Evolutionary conservation across 805 yeast species (phyloP).

Genomic region (Kluyveromyces siamensis): DNA sequence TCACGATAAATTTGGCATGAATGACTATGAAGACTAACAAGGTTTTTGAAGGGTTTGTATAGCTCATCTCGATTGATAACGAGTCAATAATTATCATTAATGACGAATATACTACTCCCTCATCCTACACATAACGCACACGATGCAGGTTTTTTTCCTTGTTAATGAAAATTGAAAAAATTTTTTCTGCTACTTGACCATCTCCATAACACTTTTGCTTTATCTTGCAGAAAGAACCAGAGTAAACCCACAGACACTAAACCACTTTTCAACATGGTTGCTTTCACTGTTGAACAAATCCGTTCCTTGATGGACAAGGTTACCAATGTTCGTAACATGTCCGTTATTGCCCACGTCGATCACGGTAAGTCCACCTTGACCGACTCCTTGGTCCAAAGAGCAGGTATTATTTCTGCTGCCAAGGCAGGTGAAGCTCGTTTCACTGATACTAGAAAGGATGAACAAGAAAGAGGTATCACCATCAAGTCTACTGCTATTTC

Average conservation of each 20-base stretch:
- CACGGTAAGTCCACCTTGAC: constrained; percentile 99
- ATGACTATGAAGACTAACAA: too few relatives aligned
- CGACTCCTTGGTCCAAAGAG: constrained; percentile 97
- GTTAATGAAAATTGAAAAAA: neutral
- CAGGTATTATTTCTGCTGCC: constrained; percentile 99
- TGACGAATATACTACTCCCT: neutral
- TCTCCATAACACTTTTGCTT: neutral
- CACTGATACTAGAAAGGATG: constrained; percentile 99
- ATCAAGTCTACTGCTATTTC: constrained; percentile 99
- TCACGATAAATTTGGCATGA: too few relatives aligned
- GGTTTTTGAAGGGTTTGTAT: too few relatives aligned
- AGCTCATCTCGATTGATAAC: neutral
- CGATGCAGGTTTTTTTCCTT: neutral
- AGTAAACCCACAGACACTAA: constrained; percentile 10
- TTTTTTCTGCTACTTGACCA: neutral
- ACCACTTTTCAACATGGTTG: constrained; percentile 23
- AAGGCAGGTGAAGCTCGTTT: constrained; percentile 99
- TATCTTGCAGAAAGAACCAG: neutral
- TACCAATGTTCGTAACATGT: constrained; percentile 99
- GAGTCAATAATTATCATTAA: neutral
- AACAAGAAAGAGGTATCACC: constrained; percentile 99
- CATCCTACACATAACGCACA: neutral
- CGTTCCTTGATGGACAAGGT: constrained; percentile 99
- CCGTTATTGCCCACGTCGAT: constrained; percentile 99
- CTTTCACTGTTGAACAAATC: constrained; percentile 78